Conservation (phyloP, 2,329 filamentous ascomycete genomes). For the Trichoderma asperellum region DNA sequence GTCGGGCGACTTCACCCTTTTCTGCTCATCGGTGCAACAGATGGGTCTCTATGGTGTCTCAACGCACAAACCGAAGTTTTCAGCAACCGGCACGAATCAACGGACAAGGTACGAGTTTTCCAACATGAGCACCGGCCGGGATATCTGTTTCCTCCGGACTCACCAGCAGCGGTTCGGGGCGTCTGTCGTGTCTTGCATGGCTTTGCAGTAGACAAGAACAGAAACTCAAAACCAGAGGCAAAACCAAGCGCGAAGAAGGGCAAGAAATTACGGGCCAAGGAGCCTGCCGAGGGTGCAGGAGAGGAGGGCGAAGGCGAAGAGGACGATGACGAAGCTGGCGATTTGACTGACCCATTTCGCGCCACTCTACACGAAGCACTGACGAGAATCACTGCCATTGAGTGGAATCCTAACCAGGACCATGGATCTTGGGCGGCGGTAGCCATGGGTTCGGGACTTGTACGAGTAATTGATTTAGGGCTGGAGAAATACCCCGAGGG, state of each 20-base stretch:
- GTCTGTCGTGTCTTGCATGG: constrained; percentile 57
- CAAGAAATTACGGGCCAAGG: constrained; percentile 45
- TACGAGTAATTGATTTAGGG: constrained; percentile 69
- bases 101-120: constrained; percentile 49
- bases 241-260: constrained; percentile 45
- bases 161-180: constrained; percentile 46
- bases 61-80: constrained; percentile 47
- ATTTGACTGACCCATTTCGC: constrained; percentile 45
- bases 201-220: constrained; percentile 55
- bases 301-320: constrained; percentile 39
- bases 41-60: constrained; percentile 57
- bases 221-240: constrained; percentile 49
- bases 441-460: constrained; percentile 67
- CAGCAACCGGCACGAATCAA: constrained; percentile 40
- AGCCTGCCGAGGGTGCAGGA: constrained; percentile 38
- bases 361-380: constrained; percentile 63
- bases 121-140: constrained; percentile 57
- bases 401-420: constrained; percentile 70
- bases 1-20: constrained; percentile 58
- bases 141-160: constrained; percentile 37
- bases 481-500: constrained; percentile 42
- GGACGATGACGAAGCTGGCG: constrained; percentile 42
- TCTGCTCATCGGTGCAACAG: constrained; percentile 56
- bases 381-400: constrained; percentile 63
- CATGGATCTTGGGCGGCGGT: constrained; percentile 70